phyloP scores from a whole-genome alignment of 1,284 basidiomycete species.

The Leucoagaricus sp. region DNA sequence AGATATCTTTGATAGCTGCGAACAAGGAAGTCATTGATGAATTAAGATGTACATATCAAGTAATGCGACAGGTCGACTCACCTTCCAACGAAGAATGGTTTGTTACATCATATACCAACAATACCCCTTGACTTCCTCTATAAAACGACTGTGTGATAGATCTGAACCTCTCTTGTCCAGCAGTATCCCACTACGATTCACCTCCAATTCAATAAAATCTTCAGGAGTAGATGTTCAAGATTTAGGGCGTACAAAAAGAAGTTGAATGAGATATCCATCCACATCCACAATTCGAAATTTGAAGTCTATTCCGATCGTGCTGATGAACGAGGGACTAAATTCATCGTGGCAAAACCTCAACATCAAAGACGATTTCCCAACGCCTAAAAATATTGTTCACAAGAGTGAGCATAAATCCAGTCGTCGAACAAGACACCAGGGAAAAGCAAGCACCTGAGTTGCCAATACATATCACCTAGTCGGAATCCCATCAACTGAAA shows the following conservation, averaged over 20 bases:
- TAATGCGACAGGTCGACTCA: not conserved
- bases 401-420: not conserved
- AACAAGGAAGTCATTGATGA: not conserved
- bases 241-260: conserved; percentile 1
- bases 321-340: conserved; percentile 10
- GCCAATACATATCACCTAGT: conserved; percentile 1
- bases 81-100: conserved; percentile 11
- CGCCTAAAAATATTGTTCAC: not conserved
- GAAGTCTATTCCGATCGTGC: conserved; percentile 10
- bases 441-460: not conserved
- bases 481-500: not conserved
- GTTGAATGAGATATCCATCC: not conserved
- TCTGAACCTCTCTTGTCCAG: conserved; percentile 12
- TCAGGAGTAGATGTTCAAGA: not conserved
- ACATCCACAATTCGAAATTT: conserved; percentile 9
- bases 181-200: conserved; percentile 10
- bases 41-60: not conserved
- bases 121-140: conserved; percentile 10
- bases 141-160: conserved; percentile 8
- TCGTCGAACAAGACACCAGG: too few relatives aligned
- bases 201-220: not conserved
- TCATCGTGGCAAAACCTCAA: conserved; percentile 10
- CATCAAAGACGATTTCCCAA: conserved; percentile 8
- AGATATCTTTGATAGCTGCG: conserved; percentile 1
- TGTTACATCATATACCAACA: conserved; percentile 12